phyloP scores from a whole-genome alignment of 2,329 filamentous ascomycete genomes.

The Beauveria sp. region DNA sequence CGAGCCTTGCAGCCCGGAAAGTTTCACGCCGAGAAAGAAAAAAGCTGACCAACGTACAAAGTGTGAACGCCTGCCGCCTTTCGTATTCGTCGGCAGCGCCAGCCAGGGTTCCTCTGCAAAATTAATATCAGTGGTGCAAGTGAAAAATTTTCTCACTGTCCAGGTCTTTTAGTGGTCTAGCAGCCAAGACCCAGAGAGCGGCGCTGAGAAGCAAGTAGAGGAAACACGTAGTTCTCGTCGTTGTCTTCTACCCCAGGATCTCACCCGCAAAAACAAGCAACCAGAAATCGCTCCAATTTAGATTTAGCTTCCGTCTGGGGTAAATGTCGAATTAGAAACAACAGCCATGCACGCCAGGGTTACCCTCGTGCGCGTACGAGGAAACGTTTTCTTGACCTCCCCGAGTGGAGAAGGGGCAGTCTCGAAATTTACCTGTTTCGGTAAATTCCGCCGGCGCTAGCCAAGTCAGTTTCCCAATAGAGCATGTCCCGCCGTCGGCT shows the following conservation, averaged over 20 bases:
- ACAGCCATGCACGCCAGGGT: not conserved
- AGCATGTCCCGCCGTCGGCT: not conserved
- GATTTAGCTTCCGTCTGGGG: constrained; percentile 12
- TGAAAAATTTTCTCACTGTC: not conserved
- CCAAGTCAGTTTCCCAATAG: not conserved
- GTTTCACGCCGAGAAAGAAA: not conserved
- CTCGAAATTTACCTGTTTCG: not conserved
- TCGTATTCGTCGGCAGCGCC: too few species aligned
- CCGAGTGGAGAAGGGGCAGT: not conserved
- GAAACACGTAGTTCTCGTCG: not conserved
- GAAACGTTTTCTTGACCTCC: not conserved
- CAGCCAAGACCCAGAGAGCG: not conserved
- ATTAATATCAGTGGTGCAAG: not conserved
- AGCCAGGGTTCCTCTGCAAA: not conserved
- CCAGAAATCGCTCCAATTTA: not conserved
- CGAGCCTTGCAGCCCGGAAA: not conserved
- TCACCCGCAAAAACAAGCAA: constrained; percentile 5
- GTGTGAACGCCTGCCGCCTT: too few species aligned
- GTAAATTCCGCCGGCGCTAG: not conserved
- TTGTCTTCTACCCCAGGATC: constrained; percentile 9
- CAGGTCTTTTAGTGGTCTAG: not conserved
- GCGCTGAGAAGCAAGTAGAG: not conserved
- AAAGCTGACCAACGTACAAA: too few species aligned
- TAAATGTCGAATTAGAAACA: constrained; percentile 1
- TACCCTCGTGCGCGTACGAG: not conserved